Conservation (phyloP, 1,284 basidiomycete species). For the Tilletia walkeri region DNA sequence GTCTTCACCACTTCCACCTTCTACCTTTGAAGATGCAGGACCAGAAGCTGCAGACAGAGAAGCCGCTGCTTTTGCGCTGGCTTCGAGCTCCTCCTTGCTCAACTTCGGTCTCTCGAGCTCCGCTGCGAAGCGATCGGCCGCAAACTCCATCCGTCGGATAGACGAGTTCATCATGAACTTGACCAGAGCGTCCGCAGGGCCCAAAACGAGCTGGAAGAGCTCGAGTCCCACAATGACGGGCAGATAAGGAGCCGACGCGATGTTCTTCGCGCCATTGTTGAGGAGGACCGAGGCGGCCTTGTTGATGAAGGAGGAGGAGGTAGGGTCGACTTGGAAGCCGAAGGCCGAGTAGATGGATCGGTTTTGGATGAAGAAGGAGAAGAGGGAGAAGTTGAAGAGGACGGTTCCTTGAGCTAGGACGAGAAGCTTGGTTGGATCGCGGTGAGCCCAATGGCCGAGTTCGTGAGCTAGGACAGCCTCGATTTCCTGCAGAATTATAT, state of each 20-base stretch:
- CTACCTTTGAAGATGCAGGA: background rate
- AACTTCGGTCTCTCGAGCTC: constrained; percentile 34
- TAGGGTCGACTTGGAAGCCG: constrained; percentile 64
- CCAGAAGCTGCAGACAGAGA: constrained; percentile 22
- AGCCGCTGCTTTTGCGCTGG: constrained; percentile 23
- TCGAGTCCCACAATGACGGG: constrained; percentile 52
- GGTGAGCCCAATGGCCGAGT: constrained; percentile 69
- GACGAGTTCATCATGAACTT: constrained; percentile 49
- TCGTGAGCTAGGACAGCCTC: constrained; percentile 69
- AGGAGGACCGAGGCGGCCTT: constrained; percentile 15
- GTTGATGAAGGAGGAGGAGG: background rate
- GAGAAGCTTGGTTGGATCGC: constrained; percentile 85
- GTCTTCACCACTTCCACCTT: constrained; percentile 8
- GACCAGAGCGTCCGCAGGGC: constrained; percentile 46
- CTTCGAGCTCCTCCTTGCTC: constrained; percentile 32
- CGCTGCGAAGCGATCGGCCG: constrained; percentile 44
- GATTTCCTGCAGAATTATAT: constrained; percentile 33
- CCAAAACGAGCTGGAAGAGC: constrained; percentile 51
- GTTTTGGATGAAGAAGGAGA: constrained; percentile 88
- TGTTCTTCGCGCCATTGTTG: constrained; percentile 22
- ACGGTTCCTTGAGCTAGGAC: constrained; percentile 81
- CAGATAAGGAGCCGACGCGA: constrained; percentile 36
- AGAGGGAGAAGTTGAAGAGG: constrained; percentile 78
- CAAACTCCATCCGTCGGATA: constrained; percentile 50
- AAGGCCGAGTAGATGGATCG: constrained; percentile 74